These are phyloP conservation scores for Amaranthus hypochondriacus DNA, from an alignment of 148 eudicot species.

Conservation along the genomic window DNA sequence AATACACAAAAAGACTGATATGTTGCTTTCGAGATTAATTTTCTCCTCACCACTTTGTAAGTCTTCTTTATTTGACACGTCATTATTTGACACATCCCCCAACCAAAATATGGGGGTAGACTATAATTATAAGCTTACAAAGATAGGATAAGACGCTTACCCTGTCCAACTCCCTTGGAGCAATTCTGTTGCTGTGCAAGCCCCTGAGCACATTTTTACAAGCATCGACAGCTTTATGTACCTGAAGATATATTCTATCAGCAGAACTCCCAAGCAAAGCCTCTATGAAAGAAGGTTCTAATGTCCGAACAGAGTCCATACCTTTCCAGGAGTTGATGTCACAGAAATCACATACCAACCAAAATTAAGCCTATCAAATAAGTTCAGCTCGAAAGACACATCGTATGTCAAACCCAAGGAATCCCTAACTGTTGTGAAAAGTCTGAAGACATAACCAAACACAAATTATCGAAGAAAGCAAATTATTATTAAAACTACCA, in stretches of 20 bases:
- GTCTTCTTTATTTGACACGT: neutral
- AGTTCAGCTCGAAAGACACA: conserved; percentile 86
- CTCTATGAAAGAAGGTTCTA: neutral
- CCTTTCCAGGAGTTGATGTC: conserved; percentile 97
- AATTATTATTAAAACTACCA: too few species aligned
- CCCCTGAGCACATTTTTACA: conserved; percentile 95
- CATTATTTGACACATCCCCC: neutral
- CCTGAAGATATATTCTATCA: conserved; percentile 42
- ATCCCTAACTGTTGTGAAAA: conserved; percentile 94
- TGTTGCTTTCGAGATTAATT: too few species aligned
- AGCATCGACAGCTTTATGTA: conserved; percentile 95
- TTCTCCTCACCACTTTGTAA: neutral
- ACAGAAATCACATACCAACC: conserved; percentile 99
- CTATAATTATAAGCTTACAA: neutral
- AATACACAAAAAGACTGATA: neutral
- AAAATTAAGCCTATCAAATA: conserved; percentile 86
- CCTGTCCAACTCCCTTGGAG: conserved; percentile 84
- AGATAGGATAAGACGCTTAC: conserved; percentile 38
- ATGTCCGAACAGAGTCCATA: conserved; percentile 24
- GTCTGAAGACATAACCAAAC: conserved; percentile 45
- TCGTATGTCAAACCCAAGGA: conserved; percentile 97
- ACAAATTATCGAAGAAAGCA: neutral
- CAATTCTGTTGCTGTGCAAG: conserved; percentile 65
- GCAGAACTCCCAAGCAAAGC: conserved; percentile 8
- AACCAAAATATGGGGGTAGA: neutral